phyloP scores from a whole-genome alignment of 441 rosid genomes.

The Isatis lusitanica region DNA sequence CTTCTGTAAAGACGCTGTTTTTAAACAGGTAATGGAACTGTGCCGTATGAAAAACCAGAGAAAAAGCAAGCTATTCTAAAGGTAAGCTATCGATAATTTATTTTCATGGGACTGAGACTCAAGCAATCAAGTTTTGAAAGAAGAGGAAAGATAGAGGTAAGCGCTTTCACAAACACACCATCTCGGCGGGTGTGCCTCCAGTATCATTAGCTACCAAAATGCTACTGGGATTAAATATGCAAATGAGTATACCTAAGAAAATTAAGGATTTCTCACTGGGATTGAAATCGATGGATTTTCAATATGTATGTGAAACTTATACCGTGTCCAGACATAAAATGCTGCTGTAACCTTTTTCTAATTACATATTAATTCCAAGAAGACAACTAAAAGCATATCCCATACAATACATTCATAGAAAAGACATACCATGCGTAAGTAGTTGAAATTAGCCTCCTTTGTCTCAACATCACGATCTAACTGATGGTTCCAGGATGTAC shows the following conservation, averaged over 20 bases:
- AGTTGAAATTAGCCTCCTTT: constrained; percentile 61
- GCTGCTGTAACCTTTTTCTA: not conserved
- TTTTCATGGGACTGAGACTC: not conserved
- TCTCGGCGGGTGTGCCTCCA: not conserved
- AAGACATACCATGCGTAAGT: constrained; percentile 62
- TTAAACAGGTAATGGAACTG: not conserved
- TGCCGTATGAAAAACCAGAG: not conserved
- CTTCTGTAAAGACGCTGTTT: not conserved
- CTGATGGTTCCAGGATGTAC: constrained; percentile 80
- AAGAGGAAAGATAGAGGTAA: not conserved
- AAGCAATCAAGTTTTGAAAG: not conserved
- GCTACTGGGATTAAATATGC: not conserved
- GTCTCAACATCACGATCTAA: constrained; percentile 70
- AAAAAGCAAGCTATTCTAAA: not conserved
- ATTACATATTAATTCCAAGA: constrained; percentile 7
- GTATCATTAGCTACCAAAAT: not conserved
- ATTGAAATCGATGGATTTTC: not conserved
- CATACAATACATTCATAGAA: not conserved
- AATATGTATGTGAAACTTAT: not conserved
- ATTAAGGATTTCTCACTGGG: not conserved
- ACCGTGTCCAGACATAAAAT: not conserved
- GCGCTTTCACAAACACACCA: not conserved
- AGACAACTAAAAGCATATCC: constrained; percentile 4
- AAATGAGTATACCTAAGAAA: not conserved
- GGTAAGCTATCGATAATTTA: not conserved